phyloP scores from a whole-genome alignment of 345 rosid species.

The Dipteronia dyeriana region DNA sequence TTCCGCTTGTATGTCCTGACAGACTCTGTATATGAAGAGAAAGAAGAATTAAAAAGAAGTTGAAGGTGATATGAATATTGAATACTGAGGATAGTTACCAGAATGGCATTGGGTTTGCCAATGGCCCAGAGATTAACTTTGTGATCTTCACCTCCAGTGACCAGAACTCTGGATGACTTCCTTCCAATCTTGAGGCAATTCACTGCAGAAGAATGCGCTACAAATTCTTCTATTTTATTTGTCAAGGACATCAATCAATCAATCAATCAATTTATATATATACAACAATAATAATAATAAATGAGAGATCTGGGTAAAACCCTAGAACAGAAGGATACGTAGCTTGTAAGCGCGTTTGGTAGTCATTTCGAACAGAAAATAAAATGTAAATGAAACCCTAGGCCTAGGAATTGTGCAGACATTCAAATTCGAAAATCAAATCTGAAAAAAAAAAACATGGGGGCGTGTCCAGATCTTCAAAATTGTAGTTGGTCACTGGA shows the following conservation, averaged over 20 bases:
- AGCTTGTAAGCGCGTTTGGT: slow-evolving; percentile 98
- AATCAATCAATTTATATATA: too few species aligned
- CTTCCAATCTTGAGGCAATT: slow-evolving; percentile 97
- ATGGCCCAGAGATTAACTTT: slow-evolving; percentile 99
- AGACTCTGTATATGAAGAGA: slow-evolving; percentile 60
- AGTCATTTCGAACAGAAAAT: slow-evolving; percentile 50
- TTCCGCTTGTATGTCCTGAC: slow-evolving; percentile 93
- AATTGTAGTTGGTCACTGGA: slow-evolving; percentile 14
- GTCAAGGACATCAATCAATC: slow-evolving; percentile 51
- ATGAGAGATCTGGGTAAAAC: slow-evolving; percentile 31
- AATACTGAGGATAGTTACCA: slow-evolving; percentile 33
- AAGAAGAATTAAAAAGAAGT: background rate
- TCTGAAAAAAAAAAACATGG: background rate
- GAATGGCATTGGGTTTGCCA: slow-evolving; percentile 96
- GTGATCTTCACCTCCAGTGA: slow-evolving; percentile 98
- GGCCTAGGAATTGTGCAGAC: slow-evolving; percentile 35
- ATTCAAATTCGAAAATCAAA: slow-evolving; percentile 40
- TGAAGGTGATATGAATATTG: too few species aligned
- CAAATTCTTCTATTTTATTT: slow-evolving; percentile 78
- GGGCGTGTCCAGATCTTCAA: too few species aligned
- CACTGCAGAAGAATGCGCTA: slow-evolving; percentile 90
- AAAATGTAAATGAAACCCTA: slow-evolving; percentile 43
- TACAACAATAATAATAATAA: background rate
- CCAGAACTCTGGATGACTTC: slow-evolving; percentile 92
- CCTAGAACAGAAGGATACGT: slow-evolving; percentile 67